These are phyloP conservation scores for Phytopythium boreale DNA, from an alignment of 352 stramenopile species.

Conservation along the genomic window DNA sequence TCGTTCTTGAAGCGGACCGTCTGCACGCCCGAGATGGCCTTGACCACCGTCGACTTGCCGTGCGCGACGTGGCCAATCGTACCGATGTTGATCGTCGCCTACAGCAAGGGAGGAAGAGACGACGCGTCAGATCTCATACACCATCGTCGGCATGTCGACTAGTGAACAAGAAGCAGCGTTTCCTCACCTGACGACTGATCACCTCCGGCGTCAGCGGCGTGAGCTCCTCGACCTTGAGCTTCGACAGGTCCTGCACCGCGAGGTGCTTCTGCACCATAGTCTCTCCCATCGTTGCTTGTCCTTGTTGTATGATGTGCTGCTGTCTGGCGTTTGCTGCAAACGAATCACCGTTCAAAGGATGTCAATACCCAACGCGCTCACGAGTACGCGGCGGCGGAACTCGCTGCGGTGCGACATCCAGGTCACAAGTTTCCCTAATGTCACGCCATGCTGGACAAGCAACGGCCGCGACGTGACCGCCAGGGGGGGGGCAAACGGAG, in stretches of 20 bases:
- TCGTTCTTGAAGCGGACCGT: slow-evolving; percentile 99
- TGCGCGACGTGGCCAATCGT: slow-evolving; percentile 99
- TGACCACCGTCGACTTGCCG: slow-evolving; percentile 99
- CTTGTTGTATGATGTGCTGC: background rate
- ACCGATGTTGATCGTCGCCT: slow-evolving; percentile 99
- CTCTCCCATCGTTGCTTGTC: slow-evolving; percentile 45
- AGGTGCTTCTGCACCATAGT: slow-evolving; percentile 70
- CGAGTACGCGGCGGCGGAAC: too few relatives aligned
- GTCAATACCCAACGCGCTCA: background rate
- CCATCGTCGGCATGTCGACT: background rate
- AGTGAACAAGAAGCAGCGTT: background rate
- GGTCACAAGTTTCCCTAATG: too few relatives aligned
- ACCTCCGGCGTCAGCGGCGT: slow-evolving; percentile 98
- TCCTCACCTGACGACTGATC: slow-evolving; percentile 82
- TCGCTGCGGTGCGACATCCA: background rate
- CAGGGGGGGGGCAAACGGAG: background rate
- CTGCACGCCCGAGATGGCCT: slow-evolving; percentile 99
- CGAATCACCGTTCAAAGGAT: too few relatives aligned
- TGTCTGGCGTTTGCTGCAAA: background rate
- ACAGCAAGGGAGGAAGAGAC: slow-evolving; percentile 13
- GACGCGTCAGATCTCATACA: background rate
- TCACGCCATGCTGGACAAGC: too few relatives aligned
- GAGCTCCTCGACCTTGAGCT: slow-evolving; percentile 94
- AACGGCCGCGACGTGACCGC: too few relatives aligned
- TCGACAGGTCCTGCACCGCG: slow-evolving; percentile 93